These are phyloP conservation scores for Prunus armeniaca DNA, from an alignment of 306 rosid species.

Conservation along the genomic window DNA sequence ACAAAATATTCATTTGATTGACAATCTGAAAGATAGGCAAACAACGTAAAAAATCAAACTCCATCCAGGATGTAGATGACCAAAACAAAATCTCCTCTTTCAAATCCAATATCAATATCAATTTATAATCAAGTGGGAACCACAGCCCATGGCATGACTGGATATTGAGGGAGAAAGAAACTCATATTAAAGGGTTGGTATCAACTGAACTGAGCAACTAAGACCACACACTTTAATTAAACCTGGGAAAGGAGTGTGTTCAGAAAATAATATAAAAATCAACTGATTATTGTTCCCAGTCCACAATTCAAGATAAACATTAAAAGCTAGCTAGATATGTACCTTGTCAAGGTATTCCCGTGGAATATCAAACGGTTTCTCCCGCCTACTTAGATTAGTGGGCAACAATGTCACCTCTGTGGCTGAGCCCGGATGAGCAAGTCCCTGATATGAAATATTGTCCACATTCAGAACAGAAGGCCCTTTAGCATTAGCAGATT, in stretches of 20 bases:
- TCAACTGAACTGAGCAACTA: not conserved
- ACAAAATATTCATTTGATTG: too few relatives aligned
- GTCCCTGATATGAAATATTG: conserved; percentile 32
- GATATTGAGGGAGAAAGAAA: not conserved
- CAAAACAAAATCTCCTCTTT: too few relatives aligned
- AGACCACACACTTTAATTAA: not conserved
- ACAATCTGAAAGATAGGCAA: too few relatives aligned
- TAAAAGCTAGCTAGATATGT: conserved; percentile 3
- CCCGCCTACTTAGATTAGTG: conserved; percentile 25
- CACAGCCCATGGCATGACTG: too few relatives aligned
- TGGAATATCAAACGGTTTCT: conserved; percentile 53
- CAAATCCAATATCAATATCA: too few relatives aligned
- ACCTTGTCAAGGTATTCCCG: conserved; percentile 72
- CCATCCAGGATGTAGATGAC: too few relatives aligned
- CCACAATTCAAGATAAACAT: not conserved
- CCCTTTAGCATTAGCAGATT: conserved; percentile 39
- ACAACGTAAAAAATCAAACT: too few relatives aligned
- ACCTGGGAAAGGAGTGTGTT: not conserved
- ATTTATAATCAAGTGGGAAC: too few relatives aligned
- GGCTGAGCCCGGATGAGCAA: conserved; percentile 33
- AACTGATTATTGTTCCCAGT: not conserved
- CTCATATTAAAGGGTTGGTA: not conserved
- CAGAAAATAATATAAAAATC: not conserved
- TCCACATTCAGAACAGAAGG: conserved; percentile 28
- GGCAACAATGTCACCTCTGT: conserved; percentile 42